phyloP scores from a whole-genome alignment of 2,329 filamentous ascomycete genomes.

The Penicillium sp. region DNA sequence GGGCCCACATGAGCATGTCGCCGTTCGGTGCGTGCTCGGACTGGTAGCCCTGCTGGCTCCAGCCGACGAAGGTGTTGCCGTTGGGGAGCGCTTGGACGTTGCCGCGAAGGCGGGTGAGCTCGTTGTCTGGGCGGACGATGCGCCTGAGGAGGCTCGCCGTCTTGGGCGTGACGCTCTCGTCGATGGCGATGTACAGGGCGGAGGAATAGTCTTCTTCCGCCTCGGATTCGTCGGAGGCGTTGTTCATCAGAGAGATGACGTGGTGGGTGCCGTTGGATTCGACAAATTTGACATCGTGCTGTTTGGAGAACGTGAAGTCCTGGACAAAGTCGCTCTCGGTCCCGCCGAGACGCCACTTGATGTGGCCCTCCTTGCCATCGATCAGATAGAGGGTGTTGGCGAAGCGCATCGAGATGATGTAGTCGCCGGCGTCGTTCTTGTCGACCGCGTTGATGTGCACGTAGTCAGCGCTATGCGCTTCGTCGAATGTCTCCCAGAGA shows the following conservation, averaged over 20 bases:
- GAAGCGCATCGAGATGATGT: constrained; percentile 41
- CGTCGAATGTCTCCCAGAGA: constrained; percentile 10
- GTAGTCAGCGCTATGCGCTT: constrained; percentile 35
- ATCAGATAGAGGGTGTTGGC: constrained; percentile 41
- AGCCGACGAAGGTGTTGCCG: constrained; percentile 39
- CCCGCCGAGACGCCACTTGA: constrained; percentile 43
- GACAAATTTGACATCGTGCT: constrained; percentile 39
- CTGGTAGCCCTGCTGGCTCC: constrained; percentile 38
- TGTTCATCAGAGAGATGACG: constrained; percentile 36
- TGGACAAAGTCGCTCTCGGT: constrained; percentile 29
- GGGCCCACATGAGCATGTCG: constrained; percentile 36
- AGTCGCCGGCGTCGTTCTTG: constrained; percentile 41
- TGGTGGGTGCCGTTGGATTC: constrained; percentile 30
- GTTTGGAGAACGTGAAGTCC: constrained; percentile 38
- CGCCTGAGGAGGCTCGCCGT: constrained; percentile 30
- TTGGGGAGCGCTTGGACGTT: constrained; percentile 37
- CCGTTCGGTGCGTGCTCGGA: constrained; percentile 38
- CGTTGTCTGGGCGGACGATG: constrained; percentile 36
- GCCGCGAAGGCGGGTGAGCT: constrained; percentile 37
- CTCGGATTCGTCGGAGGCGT: constrained; percentile 33
- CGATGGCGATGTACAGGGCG: constrained; percentile 32
- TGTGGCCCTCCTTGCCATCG: constrained; percentile 36
- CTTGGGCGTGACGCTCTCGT: constrained; percentile 32
- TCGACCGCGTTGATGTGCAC: constrained; percentile 44
- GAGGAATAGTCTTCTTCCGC: constrained; percentile 30